phyloP scores from a whole-genome alignment of 164 flowering plant species.

The Magnolia sinica region DNA sequence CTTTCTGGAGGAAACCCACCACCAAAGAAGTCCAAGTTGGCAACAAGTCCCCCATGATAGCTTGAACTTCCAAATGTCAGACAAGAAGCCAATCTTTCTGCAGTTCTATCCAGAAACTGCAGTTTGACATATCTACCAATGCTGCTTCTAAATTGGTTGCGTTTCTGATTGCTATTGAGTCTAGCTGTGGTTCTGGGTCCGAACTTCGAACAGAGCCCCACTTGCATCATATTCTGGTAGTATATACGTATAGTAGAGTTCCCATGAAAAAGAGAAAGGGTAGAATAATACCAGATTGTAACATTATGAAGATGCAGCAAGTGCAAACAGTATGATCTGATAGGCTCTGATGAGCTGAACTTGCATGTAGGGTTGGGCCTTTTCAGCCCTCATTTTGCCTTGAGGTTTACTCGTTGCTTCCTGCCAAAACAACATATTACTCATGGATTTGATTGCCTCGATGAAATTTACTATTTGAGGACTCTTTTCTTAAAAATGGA shows the following conservation, averaged over 20 bases:
- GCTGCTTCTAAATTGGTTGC: not conserved
- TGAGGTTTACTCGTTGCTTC: not conserved
- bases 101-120: not conserved
- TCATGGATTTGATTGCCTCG: no score
- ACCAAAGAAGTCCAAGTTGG: constrained; percentile 78
- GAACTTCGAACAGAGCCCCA: not conserved
- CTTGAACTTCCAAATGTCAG: not conserved
- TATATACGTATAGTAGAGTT: no score
- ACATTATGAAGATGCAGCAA: not conserved
- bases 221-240: not conserved
- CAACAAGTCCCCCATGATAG: constrained; percentile 13
- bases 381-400: not conserved
- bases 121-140: not conserved
- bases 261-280: not conserved
- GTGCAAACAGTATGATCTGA: not conserved
- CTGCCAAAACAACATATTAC: no score
- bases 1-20: constrained; percentile 96
- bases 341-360: not conserved
- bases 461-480: no score
- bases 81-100: not conserved
- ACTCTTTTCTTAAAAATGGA: no score
- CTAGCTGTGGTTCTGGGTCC: not conserved
- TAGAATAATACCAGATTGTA: not conserved
- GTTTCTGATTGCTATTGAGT: not conserved
- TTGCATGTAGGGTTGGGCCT: not conserved